Conservation (phyloP, 2,329 filamentous ascomycete genomes). For the Pochonia chlamydosporia region DNA sequence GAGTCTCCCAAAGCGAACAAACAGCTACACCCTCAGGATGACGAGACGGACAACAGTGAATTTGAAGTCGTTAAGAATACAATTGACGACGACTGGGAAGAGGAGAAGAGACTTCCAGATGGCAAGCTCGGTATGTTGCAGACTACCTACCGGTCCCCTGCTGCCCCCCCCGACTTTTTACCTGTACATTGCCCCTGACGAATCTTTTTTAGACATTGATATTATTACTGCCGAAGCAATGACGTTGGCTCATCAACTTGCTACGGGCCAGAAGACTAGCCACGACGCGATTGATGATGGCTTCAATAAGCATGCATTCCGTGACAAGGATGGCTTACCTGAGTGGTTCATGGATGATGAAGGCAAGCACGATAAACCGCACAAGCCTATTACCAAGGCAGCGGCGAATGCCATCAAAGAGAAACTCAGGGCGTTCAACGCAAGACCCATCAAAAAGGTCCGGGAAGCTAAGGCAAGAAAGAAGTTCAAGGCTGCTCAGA, state of each 20-base stretch:
- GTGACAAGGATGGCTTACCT: conserved; percentile 83
- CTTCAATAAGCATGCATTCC: conserved; percentile 90
- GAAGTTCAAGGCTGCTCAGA: conserved; percentile 90
- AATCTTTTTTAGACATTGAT: conserved; percentile 64
- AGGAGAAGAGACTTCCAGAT: conserved; percentile 55
- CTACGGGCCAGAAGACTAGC: conserved; percentile 74
- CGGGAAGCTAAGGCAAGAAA: conserved; percentile 93
- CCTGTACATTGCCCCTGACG: conserved; percentile 11
- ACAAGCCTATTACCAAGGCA: conserved; percentile 87
- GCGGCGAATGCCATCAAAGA: conserved; percentile 90
- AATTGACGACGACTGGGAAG: conserved; percentile 59
- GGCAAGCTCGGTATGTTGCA: conserved; percentile 60
- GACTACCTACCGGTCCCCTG: too few species aligned
- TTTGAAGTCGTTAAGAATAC: conserved; percentile 58
- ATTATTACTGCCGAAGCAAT: conserved; percentile 99
- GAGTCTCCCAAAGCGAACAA: conserved; percentile 12
- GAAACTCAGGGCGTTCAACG: conserved; percentile 87
- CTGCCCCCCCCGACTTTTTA: background rate
- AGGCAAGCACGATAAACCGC: conserved; percentile 69
- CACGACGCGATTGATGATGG: conserved; percentile 81
- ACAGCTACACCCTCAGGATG: background rate
- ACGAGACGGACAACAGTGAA: conserved; percentile 38
- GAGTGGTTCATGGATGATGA: conserved; percentile 99
- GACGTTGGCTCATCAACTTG: conserved; percentile 90
- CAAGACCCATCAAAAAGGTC: conserved; percentile 97